Evolutionary conservation across 805 yeast species (phyloP), one percentile per base, ranked within the genome.

Genomic region (Candida alai): DNA sequence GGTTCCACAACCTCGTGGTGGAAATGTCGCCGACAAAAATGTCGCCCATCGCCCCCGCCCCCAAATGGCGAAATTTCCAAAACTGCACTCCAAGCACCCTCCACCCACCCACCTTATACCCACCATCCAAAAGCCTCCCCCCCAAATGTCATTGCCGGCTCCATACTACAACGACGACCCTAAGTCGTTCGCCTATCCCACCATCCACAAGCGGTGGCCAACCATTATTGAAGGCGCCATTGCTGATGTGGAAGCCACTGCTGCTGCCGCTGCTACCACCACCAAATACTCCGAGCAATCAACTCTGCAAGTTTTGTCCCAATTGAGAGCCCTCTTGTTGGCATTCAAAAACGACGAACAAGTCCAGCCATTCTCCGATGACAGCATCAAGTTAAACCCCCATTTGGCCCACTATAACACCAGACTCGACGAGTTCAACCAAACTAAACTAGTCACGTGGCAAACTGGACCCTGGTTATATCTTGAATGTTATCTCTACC

Each of bases 131-230:
- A n/a, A n/a, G n/a, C n/a, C n/a, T n/a, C n/a, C n/a, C n/a, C 24
- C 18, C 11, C 21, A 3, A 3, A 25, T 34, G 32, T 24, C 35
- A 8, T 47, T 72, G 39, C 82, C 83, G 5, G 49, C 49, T 4
- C 64, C 68, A 4, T 84, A 81, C 54, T 67, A 59, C 52, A 85
- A 83, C 56, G 73, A 73, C 53, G 95, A 87, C 50, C 58, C 67
- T 24, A 73, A 70, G 38, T 84, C 96, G 3, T 93, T 93, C 56
- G 97, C 95, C 7, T 78, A 73, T 52, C 68, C 76, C 22, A 88
- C 97, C 0, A 83, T 85, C 7, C 70, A 76, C 42, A 66, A 68
- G 23, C 79, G 98, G 58, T 93, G 97, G 97, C 90, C 95, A 19
- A 77, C 76, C 36, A 86, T 93, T 44, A 52, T 89, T 30, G 68